Evolutionary conservation across 352 stramenopile genomes (phyloP).

Genomic region (Pythium folliculosum): DNA sequence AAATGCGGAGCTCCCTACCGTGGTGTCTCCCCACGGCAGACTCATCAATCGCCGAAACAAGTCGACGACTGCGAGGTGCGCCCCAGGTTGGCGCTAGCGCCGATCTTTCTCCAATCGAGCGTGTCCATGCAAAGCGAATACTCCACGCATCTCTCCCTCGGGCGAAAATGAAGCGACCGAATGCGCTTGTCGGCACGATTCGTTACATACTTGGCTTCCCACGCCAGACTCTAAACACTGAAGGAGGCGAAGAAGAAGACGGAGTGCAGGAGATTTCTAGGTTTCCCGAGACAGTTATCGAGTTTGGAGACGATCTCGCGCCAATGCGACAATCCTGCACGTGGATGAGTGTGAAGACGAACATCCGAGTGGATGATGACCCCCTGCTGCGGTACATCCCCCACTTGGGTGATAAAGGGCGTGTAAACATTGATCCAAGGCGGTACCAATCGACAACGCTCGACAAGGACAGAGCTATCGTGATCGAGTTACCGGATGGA

Average conservation of each 20-base stretch:
- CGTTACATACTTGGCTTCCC: constrained; percentile 28
- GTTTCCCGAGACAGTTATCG: constrained; percentile 56
- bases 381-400: constrained; percentile 85
- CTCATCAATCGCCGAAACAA: neutral
- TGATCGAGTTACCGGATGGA: constrained; percentile 33
- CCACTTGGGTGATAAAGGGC: constrained; percentile 82
- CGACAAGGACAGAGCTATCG: constrained; percentile 45
- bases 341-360: constrained; percentile 75
- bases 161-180: neutral
- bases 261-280: constrained; percentile 18
- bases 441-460: constrained; percentile 64
- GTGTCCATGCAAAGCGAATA: constrained; percentile 19
- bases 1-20: constrained; percentile 37
- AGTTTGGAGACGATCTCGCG: constrained; percentile 48
- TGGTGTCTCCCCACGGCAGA: constrained; percentile 1
- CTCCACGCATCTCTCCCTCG: constrained; percentile 2
- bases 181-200: constrained; percentile 21
- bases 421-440: constrained; percentile 59
- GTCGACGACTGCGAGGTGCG: neutral
- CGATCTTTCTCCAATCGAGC: constrained; percentile 25
- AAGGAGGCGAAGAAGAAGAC: constrained; percentile 2
- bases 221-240: neutral
- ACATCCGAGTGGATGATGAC: constrained; percentile 80
- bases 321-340: constrained; percentile 53
- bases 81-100: neutral